Evolutionary conservation across 495 filamentous ascomycete genomes (phyloP).

Genomic region (Penicillium subrubescens): DNA sequence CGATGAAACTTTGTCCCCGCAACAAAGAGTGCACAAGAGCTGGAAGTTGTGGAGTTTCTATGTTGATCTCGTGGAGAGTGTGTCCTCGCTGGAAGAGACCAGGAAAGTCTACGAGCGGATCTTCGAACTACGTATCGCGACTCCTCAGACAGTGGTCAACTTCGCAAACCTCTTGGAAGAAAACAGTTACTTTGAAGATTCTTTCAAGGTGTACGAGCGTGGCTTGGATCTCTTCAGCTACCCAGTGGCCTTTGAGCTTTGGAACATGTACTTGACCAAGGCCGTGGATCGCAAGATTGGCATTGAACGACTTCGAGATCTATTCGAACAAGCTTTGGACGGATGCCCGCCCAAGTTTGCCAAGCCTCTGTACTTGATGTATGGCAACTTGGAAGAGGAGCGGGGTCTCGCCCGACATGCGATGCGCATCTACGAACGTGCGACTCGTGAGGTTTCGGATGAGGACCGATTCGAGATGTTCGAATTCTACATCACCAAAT

Average conservation of each 20-base stretch:
- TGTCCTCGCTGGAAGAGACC: conserved; percentile 88
- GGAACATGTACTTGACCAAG: conserved; percentile 98
- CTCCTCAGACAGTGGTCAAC: conserved; percentile 97
- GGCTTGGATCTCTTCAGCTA: conserved; percentile 97
- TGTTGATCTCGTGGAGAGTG: conserved; percentile 95
- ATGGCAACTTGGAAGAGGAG: conserved; percentile 96
- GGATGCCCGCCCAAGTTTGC: conserved; percentile 95
- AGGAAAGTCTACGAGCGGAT: conserved; percentile 94
- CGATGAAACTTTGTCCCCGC: conserved; percentile 89
- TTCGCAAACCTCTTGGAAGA: conserved; percentile 97
- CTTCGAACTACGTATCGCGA: conserved; percentile 97
- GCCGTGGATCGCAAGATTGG: conserved; percentile 93
- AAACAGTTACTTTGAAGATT: conserved; percentile 94
- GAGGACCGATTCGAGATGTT: conserved; percentile 97
- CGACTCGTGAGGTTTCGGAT: conserved; percentile 92
- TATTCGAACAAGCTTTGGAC: conserved; percentile 97
- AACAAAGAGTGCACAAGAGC: conserved; percentile 97
- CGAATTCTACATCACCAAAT: conserved; percentile 99
- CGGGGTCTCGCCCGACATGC: conserved; percentile 94
- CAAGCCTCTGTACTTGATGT: conserved; percentile 96
- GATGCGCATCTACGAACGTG: conserved; percentile 98
- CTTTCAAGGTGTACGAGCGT: conserved; percentile 95
- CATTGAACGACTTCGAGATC: conserved; percentile 90
- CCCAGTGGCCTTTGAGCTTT: conserved; percentile 96
- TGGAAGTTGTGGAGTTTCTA: conserved; percentile 99